phyloP scores from a whole-genome alignment of 257 asterid species.

The Jacaranda copaia region DNA sequence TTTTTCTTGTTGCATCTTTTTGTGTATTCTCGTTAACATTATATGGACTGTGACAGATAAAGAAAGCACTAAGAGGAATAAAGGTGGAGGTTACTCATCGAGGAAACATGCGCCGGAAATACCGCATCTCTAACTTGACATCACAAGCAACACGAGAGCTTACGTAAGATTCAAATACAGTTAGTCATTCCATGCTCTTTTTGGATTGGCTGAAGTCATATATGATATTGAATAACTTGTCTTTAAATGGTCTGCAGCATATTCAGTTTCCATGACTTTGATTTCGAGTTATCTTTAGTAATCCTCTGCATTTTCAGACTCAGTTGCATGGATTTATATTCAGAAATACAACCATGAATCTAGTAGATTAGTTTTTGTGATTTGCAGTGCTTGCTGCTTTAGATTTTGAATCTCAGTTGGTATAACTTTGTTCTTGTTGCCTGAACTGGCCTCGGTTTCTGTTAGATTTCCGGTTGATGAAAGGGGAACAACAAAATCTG shows the following conservation, averaged over 20 bases:
- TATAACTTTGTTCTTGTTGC: not conserved
- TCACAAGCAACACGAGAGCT: conserved; percentile 90
- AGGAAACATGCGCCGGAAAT: conserved; percentile 96
- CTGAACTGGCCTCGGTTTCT: conserved; percentile 22
- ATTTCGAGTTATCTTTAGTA: not conserved
- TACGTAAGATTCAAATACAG: conserved; percentile 58
- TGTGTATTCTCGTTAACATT: not conserved
- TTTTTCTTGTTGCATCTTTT: no score
- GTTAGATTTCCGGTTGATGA: conserved; percentile 92
- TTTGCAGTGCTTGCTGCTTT: not conserved
- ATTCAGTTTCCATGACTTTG: not conserved
- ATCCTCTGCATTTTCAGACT: not conserved
- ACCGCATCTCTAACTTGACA: conserved; percentile 92
- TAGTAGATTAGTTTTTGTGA: not conserved
- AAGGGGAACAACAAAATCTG: conserved; percentile 84
- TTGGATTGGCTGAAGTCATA: not conserved
- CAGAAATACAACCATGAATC: not conserved
- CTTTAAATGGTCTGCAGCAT: not conserved
- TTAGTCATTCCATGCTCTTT: not conserved
- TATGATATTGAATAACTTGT: not conserved
- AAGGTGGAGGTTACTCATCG: conserved; percentile 98
- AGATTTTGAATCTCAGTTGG: not conserved
- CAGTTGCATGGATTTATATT: not conserved
- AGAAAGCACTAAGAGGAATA: conserved; percentile 94
- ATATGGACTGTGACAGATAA: conserved; percentile 57